These are phyloP conservation scores for Elsinoe necatrix DNA, from an alignment of 2,329 filamentous ascomycete species.

Conservation along the genomic window DNA sequence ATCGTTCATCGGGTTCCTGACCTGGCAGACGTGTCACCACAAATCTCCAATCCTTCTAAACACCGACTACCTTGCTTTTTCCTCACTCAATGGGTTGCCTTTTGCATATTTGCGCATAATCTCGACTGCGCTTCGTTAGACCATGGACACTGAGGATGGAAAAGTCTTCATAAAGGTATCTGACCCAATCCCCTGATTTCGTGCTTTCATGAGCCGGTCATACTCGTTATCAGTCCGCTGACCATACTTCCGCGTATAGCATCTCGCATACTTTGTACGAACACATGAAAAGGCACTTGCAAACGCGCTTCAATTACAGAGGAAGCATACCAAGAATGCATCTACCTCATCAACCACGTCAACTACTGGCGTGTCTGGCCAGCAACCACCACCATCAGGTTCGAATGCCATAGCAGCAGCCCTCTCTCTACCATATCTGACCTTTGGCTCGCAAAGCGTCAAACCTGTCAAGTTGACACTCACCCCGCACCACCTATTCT, in stretches of 20 bases:
- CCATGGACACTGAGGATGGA: slow-evolving; percentile 83
- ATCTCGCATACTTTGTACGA: slow-evolving; percentile 90
- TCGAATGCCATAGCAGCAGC: slow-evolving; percentile 69
- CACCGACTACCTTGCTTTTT: slow-evolving; percentile 11
- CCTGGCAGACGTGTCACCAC: slow-evolving; percentile 9
- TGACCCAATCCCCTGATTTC: not conserved
- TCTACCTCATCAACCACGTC: slow-evolving; percentile 41
- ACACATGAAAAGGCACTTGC: slow-evolving; percentile 96
- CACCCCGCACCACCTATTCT: slow-evolving; percentile 94
- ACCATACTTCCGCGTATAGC: slow-evolving; percentile 45
- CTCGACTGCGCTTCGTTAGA: slow-evolving; percentile 19
- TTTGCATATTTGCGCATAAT: slow-evolving; percentile 11
- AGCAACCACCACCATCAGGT: slow-evolving; percentile 59
- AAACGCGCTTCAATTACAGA: slow-evolving; percentile 82
- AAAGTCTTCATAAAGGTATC: slow-evolving; percentile 78
- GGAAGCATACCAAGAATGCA: slow-evolving; percentile 60
- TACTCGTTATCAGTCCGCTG: slow-evolving; percentile 1
- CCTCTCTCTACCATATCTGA: slow-evolving; percentile 76
- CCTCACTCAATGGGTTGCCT: slow-evolving; percentile 11
- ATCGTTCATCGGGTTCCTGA: not conserved
- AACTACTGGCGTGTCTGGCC: slow-evolving; percentile 33
- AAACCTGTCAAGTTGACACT: slow-evolving; percentile 88
- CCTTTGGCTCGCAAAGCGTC: slow-evolving; percentile 72
- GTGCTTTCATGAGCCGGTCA: not conserved
- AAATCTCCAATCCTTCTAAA: not conserved